Base-by-base conservation (phyloP, 1,284 basidiomycete genomes). In the Puccinia novopanici region DNA sequence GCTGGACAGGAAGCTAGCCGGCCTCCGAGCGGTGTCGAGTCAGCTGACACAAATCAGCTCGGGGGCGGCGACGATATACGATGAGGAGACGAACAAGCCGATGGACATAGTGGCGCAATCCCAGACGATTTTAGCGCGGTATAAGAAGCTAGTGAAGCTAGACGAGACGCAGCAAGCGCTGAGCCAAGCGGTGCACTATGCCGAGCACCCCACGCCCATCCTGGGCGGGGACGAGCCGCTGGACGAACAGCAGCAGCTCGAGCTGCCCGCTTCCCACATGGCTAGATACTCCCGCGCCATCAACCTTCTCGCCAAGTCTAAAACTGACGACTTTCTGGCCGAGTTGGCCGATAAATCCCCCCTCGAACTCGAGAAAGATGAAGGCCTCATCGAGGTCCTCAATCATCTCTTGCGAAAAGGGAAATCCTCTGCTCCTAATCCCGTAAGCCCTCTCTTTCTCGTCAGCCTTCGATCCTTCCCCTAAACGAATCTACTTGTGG, bases 1-100 rank as follows among this genome's bases (percentile, higher is more conserved):
- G 27, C 76, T 79, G 6, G 76, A 79, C 57, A 52, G 76, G 45
- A 71, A 72, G 55, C 57, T 79, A 12, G 68, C 76, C 2, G 76
- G 54, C 15, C 55, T 79, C 3, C 71, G 72, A 57, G 50, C 76
- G 13, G 76, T 72, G 15, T 79, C 76, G n/a, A 59, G 48, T 71
- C 50, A 71, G 22, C 42, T 79, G 15, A 67, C 55, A 45, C 65
- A 70, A 40, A 61, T 79, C 34, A 71, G 48, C 17, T 79, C 67
- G 40, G 75, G 54, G 52, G 27, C 65, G 27, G n/a, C 30, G n/a
- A 63, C 34, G 19, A 67, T 77, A 22, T 77, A 77, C 37, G 75
- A 77, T 42, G 59, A 63, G 30, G 52, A 55, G 45, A 77, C 63
- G 30, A 67, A 77, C 42, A 77, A 77, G 40, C 75, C 75, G 34